These are phyloP conservation scores for Stephania yunnanensis DNA, from an alignment of 164 flowering plant species.

Conservation along the genomic window DNA sequence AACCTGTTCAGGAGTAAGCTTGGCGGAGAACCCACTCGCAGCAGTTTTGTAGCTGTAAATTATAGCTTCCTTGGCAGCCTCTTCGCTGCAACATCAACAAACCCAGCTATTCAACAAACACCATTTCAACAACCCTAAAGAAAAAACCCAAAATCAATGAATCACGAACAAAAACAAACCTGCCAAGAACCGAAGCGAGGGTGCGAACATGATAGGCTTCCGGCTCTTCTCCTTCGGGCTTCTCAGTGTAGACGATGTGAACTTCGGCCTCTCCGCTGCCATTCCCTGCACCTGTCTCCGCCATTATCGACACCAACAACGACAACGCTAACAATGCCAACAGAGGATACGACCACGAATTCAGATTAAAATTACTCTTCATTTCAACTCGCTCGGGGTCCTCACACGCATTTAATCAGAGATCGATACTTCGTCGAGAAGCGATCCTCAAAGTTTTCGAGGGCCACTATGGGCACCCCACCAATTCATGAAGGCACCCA, in stretches of 20 bases:
- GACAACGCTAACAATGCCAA: not conserved
- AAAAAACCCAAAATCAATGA: not conserved
- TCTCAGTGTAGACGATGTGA: constrained; percentile 65
- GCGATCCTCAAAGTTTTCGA: too few species aligned
- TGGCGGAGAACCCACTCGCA: constrained; percentile 87
- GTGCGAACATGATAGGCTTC: constrained; percentile 53
- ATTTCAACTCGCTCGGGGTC: too few species aligned
- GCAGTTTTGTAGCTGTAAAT: constrained; percentile 81
- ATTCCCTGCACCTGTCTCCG: constrained; percentile 14
- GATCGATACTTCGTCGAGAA: too few species aligned
- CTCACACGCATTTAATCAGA: too few species aligned
- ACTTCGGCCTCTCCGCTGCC: constrained; percentile 27
- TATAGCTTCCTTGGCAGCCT: constrained; percentile 76
- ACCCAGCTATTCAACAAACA: not conserved
- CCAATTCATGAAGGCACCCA: too few species aligned
- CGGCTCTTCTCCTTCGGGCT: constrained; percentile 46
- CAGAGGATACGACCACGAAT: not conserved
- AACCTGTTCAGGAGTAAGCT: constrained; percentile 80
- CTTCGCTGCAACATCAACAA: constrained; percentile 45
- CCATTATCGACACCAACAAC: constrained; percentile 18
- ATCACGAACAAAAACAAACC: constrained; percentile 29
- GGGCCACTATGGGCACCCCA: too few species aligned
- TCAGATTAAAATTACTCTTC: too few species aligned
- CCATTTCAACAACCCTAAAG: not conserved
- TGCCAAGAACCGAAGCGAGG: constrained; percentile 69